Evolutionary conservation across 192 early-diverging fungal species (phyloP).

Genomic region (Linnemannia exigua): DNA sequence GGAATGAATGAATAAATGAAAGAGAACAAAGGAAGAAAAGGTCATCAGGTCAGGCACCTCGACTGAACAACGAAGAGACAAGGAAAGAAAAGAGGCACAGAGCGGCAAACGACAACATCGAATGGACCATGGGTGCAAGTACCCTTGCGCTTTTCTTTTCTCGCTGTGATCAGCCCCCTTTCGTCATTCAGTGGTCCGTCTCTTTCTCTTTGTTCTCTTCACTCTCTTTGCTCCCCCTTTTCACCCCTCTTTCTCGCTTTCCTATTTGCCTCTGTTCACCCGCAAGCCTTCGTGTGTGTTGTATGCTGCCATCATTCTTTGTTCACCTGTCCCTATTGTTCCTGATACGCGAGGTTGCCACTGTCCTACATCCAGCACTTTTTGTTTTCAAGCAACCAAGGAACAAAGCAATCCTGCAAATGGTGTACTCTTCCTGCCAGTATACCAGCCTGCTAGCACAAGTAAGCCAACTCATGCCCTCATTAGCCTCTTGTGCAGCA

Average conservation of each 20-base stretch:
- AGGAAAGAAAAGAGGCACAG: no score
- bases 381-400: not conserved
- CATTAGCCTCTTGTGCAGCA: not conserved
- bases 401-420: not conserved
- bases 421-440: not conserved
- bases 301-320: not conserved
- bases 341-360: not conserved
- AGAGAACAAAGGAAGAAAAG: not conserved
- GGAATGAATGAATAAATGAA: not conserved
- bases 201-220: not conserved
- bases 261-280: not conserved
- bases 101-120: not conserved
- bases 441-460: not conserved
- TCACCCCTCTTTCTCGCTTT: not conserved
- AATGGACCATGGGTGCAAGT: conserved; percentile 1
- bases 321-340: not conserved
- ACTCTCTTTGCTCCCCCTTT: not conserved
- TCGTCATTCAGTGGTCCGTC: not conserved
- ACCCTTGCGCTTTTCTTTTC: not conserved
- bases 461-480: not conserved
- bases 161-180: not conserved
- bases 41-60: not conserved
- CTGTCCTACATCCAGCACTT: not conserved
- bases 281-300: no score
- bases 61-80: no score